phyloP scores from a whole-genome alignment of 768 basidiomycete genomes.

The Tephrocybe sp. region DNA sequence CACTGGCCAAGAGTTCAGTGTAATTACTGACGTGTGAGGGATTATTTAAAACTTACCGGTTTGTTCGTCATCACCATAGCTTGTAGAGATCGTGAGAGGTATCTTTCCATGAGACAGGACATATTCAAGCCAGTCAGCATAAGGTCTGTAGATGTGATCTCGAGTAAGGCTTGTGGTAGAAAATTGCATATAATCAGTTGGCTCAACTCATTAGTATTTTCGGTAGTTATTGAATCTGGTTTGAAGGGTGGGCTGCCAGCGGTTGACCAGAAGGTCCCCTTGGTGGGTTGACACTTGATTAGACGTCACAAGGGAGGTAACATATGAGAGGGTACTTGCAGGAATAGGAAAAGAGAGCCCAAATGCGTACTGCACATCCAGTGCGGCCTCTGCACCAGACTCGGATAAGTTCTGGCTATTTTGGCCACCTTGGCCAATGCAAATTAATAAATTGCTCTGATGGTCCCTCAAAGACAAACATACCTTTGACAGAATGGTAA shows the following conservation, averaged over 20 bases:
- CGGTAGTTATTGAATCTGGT: conserved; percentile 40
- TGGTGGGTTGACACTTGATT: conserved; percentile 12
- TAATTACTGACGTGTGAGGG: too few species aligned
- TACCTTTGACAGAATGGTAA: conserved; percentile 57
- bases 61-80: conserved; percentile 70
- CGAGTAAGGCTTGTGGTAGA: neutral
- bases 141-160: conserved; percentile 22
- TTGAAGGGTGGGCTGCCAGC: conserved; percentile 61
- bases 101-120: conserved; percentile 40
- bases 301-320: neutral
- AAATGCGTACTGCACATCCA: conserved; percentile 63
- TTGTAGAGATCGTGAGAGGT: conserved; percentile 64
- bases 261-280: conserved; percentile 58
- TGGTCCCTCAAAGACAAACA: neutral
- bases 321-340: conserved; percentile 18
- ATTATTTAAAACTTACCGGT: conserved; percentile 45
- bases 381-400: conserved; percentile 62
- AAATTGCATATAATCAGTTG: neutral
- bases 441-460: conserved; percentile 8
- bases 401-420: conserved; percentile 51
- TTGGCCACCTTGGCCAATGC: conserved; percentile 41
- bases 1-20: conserved; percentile 33
- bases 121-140: conserved; percentile 57
- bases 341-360: conserved; percentile 62
- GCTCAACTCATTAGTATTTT: conserved; percentile 37